Percentiles rank a stretch among this genome's conserved stretches.
phyloP scores from a whole-genome alignment of 768 basidiomycete species.

The Naganishia randhawae region DNA sequence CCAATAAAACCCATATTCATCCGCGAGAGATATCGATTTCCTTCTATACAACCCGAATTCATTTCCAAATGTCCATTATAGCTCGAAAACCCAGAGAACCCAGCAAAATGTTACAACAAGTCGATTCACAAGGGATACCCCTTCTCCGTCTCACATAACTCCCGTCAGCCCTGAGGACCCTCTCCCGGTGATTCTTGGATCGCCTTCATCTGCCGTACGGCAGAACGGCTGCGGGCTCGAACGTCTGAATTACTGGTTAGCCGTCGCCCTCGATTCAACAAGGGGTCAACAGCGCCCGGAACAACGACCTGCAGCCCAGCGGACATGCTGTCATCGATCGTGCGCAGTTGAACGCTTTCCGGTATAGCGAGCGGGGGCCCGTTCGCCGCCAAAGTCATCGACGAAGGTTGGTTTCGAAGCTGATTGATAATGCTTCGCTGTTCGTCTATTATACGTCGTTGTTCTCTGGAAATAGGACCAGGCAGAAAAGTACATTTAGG shows the following conservation, averaged over 20 bases:
- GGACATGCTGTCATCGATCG: slow-evolving; percentile 8
- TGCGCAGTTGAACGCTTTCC: slow-evolving; percentile 12
- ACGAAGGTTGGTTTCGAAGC: slow-evolving; percentile 3
- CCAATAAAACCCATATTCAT: not conserved
- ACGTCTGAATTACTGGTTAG: slow-evolving; percentile 17
- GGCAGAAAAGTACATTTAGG: not conserved
- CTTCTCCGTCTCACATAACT: not conserved
- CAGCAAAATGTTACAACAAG: not conserved
- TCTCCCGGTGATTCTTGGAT: slow-evolving; percentile 21
- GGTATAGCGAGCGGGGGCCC: slow-evolving; percentile 3
- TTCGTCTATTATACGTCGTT: slow-evolving; percentile 18
- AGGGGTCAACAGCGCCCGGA: not conserved
- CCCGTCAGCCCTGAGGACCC: not conserved
- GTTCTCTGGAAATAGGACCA: not conserved
- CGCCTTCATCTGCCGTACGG: slow-evolving; percentile 4
- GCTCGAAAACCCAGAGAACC: not conserved
- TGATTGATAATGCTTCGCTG: slow-evolving; percentile 20
- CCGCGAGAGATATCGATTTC: not conserved
- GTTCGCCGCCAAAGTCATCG: not conserved
- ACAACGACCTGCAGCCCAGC: not conserved
- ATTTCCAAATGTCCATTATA: not conserved
- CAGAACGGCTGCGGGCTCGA: slow-evolving; percentile 17
- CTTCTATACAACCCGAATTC: not conserved
- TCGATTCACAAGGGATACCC: no score
- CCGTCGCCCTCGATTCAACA: slow-evolving; percentile 17